Conservation (phyloP, 179 eudicot species). For the Heliamphora pulchella region DNA sequence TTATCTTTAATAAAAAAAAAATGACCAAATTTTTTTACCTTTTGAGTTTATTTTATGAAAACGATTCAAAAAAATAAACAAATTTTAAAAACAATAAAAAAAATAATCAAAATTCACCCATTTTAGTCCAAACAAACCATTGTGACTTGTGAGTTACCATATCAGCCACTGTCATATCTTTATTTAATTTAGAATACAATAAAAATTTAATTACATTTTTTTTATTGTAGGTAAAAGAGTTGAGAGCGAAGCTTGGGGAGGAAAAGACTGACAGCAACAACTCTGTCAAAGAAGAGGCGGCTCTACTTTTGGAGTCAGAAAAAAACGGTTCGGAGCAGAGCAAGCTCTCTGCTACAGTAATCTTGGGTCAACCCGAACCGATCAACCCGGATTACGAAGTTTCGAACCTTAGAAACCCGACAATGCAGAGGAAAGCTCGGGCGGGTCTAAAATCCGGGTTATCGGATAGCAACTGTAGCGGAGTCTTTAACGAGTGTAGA, state of each 20-base stretch:
- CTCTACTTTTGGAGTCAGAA: conserved; percentile 21
- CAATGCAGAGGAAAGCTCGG: conserved; percentile 5
- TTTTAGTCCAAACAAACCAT: too few relatives aligned
- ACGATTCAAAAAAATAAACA: too few relatives aligned
- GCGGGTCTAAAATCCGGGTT: conserved; percentile 36
- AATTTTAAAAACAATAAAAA: too few relatives aligned
- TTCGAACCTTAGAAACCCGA: background rate
- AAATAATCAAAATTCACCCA: too few relatives aligned
- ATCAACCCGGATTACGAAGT: background rate
- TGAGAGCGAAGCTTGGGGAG: conserved; percentile 40
- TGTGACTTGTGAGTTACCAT: too few relatives aligned
- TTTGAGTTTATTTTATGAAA: too few relatives aligned
- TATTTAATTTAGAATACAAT: too few relatives aligned
- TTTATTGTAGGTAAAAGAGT: conserved; percentile 31
- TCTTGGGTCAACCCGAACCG: background rate
- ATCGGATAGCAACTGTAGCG: conserved; percentile 37
- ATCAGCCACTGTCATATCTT: too few relatives aligned
- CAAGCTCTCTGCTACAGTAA: background rate
- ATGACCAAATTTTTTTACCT: too few relatives aligned
- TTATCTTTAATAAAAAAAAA: too few relatives aligned
- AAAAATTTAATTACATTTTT: background rate
- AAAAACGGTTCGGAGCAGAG: conserved; percentile 19
- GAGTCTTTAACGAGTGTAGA: conserved; percentile 32
- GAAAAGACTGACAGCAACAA: conserved; percentile 22
- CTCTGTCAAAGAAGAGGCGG: conserved; percentile 25